Evolutionary conservation across 139 green algal species (phyloP).

Genomic region (Haematococcus lacustris): DNA sequence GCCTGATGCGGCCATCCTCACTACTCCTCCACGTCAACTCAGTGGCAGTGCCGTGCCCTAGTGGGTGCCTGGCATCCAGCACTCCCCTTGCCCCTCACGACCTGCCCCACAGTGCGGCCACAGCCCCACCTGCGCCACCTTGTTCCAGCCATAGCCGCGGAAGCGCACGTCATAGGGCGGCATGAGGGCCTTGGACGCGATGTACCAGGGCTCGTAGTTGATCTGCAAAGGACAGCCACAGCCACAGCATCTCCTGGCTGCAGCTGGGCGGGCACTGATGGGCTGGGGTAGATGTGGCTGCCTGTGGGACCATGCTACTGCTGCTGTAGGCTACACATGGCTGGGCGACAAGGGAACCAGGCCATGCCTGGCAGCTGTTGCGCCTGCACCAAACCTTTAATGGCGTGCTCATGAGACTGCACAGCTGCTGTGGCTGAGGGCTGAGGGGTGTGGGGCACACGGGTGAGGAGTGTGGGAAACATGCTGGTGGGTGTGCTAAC

Average conservation of each 20-base stretch:
- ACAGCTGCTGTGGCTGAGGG: too few species aligned
- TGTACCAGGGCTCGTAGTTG: conserved; percentile 54
- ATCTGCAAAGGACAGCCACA: too few species aligned
- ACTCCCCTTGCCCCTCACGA: neutral
- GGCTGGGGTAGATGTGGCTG: neutral
- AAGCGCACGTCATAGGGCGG: conserved; percentile 42
- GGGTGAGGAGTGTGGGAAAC: too few species aligned
- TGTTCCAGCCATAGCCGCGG: conserved; percentile 55
- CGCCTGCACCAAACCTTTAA: too few species aligned
- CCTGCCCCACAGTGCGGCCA: too few species aligned
- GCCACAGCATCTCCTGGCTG: conserved; percentile 1
- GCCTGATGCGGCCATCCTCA: neutral
- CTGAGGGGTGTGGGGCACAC: too few species aligned
- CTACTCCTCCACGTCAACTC: neutral
- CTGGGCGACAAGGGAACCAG: too few species aligned
- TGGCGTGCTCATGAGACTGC: too few species aligned
- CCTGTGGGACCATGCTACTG: neutral
- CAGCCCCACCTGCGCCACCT: conserved; percentile 33
- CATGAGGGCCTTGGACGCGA: conserved; percentile 18
- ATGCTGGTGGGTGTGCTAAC: too few species aligned
- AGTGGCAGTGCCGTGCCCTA: neutral
- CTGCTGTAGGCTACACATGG: neutral
- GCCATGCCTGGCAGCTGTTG: too few species aligned
- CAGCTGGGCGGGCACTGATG: neutral
- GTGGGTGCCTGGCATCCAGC: neutral